Conservation (phyloP, 1,284 basidiomycete species). For the Malassezia japonica region DNA sequence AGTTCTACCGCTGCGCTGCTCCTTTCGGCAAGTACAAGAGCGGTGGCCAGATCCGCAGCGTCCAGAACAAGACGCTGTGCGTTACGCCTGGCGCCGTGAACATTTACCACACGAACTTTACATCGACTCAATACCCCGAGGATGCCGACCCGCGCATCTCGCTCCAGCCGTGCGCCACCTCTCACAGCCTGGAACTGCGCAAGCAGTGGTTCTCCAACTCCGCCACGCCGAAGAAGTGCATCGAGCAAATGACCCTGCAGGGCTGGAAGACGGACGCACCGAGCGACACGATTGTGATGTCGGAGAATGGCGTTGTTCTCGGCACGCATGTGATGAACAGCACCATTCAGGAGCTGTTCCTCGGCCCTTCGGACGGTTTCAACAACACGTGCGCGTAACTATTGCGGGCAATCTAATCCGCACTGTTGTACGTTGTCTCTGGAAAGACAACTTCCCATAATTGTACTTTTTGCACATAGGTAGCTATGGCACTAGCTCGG, state of each 20-base stretch:
- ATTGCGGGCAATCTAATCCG: too few species aligned
- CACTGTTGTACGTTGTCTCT: too few species aligned
- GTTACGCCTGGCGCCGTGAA: slow-evolving; percentile 5
- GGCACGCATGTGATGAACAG: background rate
- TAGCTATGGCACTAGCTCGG: too few species aligned
- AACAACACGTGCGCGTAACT: too few species aligned
- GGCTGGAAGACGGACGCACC: slow-evolving; percentile 6
- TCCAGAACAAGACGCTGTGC: background rate
- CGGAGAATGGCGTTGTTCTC: slow-evolving; percentile 5
- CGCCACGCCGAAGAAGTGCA: background rate
- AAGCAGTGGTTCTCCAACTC: slow-evolving; percentile 7
- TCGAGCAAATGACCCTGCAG: slow-evolving; percentile 1
- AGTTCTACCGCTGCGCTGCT: slow-evolving; percentile 1
- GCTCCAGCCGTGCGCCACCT: background rate
- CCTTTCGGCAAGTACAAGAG: background rate
- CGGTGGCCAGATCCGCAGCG: slow-evolving; percentile 6
- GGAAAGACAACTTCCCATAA: too few species aligned
- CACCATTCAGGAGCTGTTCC: background rate
- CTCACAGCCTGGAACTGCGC: slow-evolving; percentile 1
- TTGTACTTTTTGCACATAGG: too few species aligned
- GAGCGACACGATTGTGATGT: slow-evolving; percentile 5
- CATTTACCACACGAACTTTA: background rate
- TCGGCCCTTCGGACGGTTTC: background rate
- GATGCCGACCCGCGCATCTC: slow-evolving; percentile 6
- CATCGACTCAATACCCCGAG: background rate